Evolutionary conservation across 768 basidiomycete species (phyloP), one percentile per base, ranked within the genome.

Genomic region (Lentinula detonsa): DNA sequence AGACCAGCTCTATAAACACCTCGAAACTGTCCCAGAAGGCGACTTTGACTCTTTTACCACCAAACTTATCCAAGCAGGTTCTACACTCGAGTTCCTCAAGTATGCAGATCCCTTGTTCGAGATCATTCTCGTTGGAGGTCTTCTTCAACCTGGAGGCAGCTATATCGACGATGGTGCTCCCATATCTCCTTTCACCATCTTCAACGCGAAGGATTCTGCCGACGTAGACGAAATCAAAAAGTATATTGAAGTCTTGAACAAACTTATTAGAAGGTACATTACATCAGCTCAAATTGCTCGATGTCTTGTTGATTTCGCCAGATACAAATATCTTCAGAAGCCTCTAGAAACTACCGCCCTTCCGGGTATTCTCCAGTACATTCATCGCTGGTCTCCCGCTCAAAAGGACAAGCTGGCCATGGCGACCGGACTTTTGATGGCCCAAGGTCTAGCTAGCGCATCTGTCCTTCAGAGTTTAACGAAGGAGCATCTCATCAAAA

Each of bases 251-350:
- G 95, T 97, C 39, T 81, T 98, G 68, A 94, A 94, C 75, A 95
- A 94, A 78, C 88, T 98, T 61, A 93, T 95, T 80, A 84, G 96
- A 76, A 88, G 96, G 94, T 92, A 67, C 60, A 74, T 33, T 64
- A 28, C 60, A 39, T 54, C 37, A 16, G 16, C 42, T 42, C 35
- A 59, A 42, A 46, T 57, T 35, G 35, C 23, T 34, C 3, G 33
- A n/a, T 59, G 1, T 11, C 35, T 33, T 23, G 3, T 37, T 23
- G 3, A 31, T 21, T 23, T 35, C 45, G 9, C 40, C 69, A 96
- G 95, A 77, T 98, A 98, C 83, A 98, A 98, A 76, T 99, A 98
- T 82, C 91, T 99, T 68, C 96, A 98, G 75, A 94, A 90, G 74
- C 94, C 96, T 48, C 86, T 99, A 52, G 96, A 98, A 74, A 89